Conservation (phyloP, 2,329 filamentous ascomycete genomes). For the Rhexocercosporidium sp. region DNA sequence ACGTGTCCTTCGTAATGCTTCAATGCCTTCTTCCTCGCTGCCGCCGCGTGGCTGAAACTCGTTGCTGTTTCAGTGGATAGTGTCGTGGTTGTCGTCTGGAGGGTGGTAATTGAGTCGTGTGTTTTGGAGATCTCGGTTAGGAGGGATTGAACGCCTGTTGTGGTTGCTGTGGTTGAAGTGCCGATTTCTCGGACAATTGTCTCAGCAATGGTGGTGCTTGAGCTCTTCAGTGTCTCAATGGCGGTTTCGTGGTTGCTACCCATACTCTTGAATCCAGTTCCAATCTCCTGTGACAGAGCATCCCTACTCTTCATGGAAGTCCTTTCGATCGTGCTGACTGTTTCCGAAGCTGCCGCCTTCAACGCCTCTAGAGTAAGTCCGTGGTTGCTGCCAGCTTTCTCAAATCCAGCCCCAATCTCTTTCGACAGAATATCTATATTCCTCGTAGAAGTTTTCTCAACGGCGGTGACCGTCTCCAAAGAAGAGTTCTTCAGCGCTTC, state of each 20-base stretch:
- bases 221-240: neutral
- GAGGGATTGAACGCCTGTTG: neutral
- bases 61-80: neutral
- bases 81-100: neutral
- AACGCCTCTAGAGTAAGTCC: neutral
- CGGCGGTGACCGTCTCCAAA: neutral
- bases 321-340: too few species aligned
- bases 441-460: neutral
- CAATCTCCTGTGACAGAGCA: neutral
- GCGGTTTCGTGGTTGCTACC: neutral
- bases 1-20: neutral
- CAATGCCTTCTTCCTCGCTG: neutral
- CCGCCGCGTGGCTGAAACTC: neutral
- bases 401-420: neutral
- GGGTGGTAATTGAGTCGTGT: neutral
- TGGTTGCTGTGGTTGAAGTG: neutral
- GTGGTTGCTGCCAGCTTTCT: neutral
- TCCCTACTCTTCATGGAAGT: neutral
- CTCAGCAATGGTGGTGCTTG: neutral
- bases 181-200: neutral
- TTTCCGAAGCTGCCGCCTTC: neutral
- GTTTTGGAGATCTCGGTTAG: neutral
- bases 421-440: neutral
- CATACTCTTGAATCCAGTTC: neutral
- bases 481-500: neutral